These are phyloP conservation scores for Somion occarium DNA, from an alignment of 1,284 basidiomycete species.

Conservation along the genomic window DNA sequence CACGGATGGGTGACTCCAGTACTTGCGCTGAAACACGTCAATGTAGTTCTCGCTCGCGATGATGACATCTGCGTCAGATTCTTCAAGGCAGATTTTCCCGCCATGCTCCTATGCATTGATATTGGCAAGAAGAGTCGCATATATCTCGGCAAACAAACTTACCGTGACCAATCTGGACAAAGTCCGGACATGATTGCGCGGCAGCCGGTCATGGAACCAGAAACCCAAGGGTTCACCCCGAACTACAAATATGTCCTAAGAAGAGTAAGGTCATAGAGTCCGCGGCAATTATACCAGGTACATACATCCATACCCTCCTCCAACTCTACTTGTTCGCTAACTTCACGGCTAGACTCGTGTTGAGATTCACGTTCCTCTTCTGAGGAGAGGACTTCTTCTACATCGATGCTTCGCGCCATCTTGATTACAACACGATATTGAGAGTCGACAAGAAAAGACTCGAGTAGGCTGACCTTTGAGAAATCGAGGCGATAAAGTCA, in stretches of 20 bases:
- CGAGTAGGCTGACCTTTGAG: too few relatives aligned
- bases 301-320: background rate
- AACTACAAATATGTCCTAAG: background rate
- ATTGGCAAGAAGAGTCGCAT: background rate
- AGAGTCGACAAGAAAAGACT: too few relatives aligned
- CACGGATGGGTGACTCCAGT: background rate
- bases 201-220: background rate
- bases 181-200: background rate
- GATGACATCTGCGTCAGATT: conserved; percentile 15
- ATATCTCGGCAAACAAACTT: background rate
- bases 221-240: background rate
- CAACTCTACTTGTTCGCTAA: background rate
- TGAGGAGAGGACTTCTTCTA: background rate
- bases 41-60: conserved; percentile 8
- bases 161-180: background rate
- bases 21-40: background rate
- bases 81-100: background rate
- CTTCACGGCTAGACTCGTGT: background rate
- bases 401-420: background rate
- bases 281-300: too few relatives aligned
- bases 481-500: too few relatives aligned
- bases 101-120: background rate
- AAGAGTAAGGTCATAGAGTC: too few relatives aligned
- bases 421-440: too few relatives aligned
- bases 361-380: background rate